Evolutionary conservation across 192 early-diverging fungal genomes (phyloP), one percentile per base, ranked within the genome.

Genomic region (Dissophora globulifera): DNA sequence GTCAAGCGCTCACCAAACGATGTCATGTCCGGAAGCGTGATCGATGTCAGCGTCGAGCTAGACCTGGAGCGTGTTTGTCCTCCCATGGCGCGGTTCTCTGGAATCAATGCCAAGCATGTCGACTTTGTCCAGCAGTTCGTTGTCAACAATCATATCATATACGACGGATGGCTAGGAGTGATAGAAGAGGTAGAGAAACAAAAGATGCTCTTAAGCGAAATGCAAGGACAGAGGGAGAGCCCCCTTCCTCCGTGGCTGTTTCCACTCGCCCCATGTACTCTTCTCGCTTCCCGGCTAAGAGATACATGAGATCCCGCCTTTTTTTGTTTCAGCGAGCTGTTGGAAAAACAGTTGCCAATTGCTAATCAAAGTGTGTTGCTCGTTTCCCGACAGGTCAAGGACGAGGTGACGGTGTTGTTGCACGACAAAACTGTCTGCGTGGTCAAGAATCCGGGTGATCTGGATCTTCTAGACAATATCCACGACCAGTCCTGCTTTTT

Each of bases 121-220:
- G 59, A 67, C 30, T 80, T 74, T 75, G 58, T 67, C 13, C 70
- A 67, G 42, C 69, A 72, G 35, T 70, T 75, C 20, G 69, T 56
- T n/a, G 63, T 72, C 27, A 60, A 61, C 38, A 67, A 58, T 27
- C 70, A 80, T 58, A 26, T 80, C 57, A 80, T 80, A 16, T 75
- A 75, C 31, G 70, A 80, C 35, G 69, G 69, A 25, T 80, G 79
- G 79, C 58, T 80, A 11, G 79, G 79, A 29, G 61, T 79, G 38
- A 79, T 79, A 17, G 68, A 79, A 43, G 66, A 79, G 54, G 78
- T 79, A 70, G 38, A 30, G 0, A 25, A 43, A 35, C 13, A 38
- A n/a, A 15, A n/a, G n/a, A n/a, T n/a, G n/a, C n/a, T n/a, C n/a
- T n/a, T n/a, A n/a, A n/a, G n/a, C n/a, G n/a, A n/a, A n/a, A n/a